phyloP scores from a whole-genome alignment of 78 protist species.

The Fonticula alba region DNA sequence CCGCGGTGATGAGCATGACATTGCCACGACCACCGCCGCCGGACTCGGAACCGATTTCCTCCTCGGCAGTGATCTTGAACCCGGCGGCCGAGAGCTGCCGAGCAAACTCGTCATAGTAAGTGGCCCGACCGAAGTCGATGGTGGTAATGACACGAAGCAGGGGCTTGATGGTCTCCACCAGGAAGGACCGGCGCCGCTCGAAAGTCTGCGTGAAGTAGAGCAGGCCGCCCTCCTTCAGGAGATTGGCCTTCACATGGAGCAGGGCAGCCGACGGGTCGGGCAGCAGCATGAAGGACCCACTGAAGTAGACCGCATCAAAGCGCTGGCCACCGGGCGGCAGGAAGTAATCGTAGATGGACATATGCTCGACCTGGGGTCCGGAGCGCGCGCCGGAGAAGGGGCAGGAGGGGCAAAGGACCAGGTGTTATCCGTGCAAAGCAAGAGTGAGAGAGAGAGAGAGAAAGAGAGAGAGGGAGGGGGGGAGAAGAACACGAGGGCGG shows the following conservation, averaged over 20 bases:
- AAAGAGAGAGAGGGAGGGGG: background rate
- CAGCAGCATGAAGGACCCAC: constrained; percentile 8
- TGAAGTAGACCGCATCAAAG: constrained; percentile 14
- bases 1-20: too few relatives aligned
- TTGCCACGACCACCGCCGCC: too few relatives aligned
- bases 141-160: background rate
- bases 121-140: constrained; percentile 19
- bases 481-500: background rate
- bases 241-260: background rate
- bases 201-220: constrained; percentile 9
- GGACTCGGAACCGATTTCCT: too few relatives aligned
- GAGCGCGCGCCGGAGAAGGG: background rate
- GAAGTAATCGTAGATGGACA: background rate
- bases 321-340: background rate
- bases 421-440: too few relatives aligned
- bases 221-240: background rate
- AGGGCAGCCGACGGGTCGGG: constrained; percentile 10
- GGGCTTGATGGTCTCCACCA: constrained; percentile 7
- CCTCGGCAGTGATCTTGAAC: too few relatives aligned
- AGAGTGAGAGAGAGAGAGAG: background rate
- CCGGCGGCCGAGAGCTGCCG: too few relatives aligned
- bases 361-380: background rate
- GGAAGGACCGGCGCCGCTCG: background rate
- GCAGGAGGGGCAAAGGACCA: too few relatives aligned
- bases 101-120: background rate